Conservation (phyloP, 2,329 filamentous ascomycete species). For the Sporothrix protearum region DNA sequence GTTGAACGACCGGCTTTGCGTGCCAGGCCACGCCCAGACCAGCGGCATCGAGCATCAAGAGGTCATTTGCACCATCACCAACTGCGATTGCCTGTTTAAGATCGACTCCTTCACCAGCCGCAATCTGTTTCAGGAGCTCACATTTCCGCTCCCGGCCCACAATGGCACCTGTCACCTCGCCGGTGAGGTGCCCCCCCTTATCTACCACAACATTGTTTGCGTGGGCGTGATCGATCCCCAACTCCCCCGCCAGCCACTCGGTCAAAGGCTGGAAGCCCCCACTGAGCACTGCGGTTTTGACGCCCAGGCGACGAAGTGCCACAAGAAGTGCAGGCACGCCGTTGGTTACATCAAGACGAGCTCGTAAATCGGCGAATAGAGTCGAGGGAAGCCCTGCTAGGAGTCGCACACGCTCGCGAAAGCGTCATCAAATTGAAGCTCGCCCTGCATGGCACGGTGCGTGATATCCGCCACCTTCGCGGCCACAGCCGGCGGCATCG, state of each 20-base stretch:
- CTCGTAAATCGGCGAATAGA: conserved; percentile 74
- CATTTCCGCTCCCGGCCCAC: conserved; percentile 74
- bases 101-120: conserved; percentile 61
- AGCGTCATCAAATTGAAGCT: conserved; percentile 84
- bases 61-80: conserved; percentile 78
- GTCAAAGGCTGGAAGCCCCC: conserved; percentile 91
- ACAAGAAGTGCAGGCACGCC: conserved; percentile 73
- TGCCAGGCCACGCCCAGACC: conserved; percentile 79
- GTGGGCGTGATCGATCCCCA: conserved; percentile 83
- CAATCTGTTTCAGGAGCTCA: conserved; percentile 67
- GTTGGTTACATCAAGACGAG: conserved; percentile 73
- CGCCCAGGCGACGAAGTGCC: conserved; percentile 72
- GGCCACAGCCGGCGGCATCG: conserved; percentile 69
- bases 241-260: conserved; percentile 72
- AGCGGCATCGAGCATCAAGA: conserved; percentile 73
- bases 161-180: conserved; percentile 67
- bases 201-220: conserved; percentile 79
- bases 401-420: conserved; percentile 72
- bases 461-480: conserved; percentile 85
- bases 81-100: conserved; percentile 68
- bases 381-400: conserved; percentile 74
- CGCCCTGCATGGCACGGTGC: conserved; percentile 89
- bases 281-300: conserved; percentile 84
- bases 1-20: conserved; percentile 77
- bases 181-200: conserved; percentile 59